A percentile compares a stretch with the other conserved stretches of the same genome.
Conservation (phyloP, 495 filamentous ascomycete genomes). For the Aspergillus olivimuriae region DNA sequence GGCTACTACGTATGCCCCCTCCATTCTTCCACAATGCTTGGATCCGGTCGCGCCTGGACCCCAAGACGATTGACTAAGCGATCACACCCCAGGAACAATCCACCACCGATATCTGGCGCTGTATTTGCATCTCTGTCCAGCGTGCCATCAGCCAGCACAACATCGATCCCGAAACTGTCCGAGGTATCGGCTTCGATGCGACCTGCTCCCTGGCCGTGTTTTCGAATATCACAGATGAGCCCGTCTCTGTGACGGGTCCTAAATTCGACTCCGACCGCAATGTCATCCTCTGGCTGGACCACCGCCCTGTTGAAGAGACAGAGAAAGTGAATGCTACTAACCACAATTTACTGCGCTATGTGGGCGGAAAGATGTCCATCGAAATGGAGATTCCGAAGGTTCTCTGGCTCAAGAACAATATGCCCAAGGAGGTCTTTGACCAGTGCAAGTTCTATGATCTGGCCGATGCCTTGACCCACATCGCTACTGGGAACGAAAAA, state of each 20-base stretch:
- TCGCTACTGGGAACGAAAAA: constrained; percentile 91
- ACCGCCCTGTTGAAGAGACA: constrained; percentile 84
- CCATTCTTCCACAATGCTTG: background rate
- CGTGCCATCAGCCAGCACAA: constrained; percentile 70
- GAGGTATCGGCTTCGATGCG: constrained; percentile 92
- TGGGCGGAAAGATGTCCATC: constrained; percentile 94
- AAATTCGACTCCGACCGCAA: constrained; percentile 83
- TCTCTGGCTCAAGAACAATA: constrained; percentile 94
- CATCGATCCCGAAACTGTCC: constrained; percentile 63
- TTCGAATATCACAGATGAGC: constrained; percentile 79
- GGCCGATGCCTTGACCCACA: constrained; percentile 85
- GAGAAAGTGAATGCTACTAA: constrained; percentile 84
- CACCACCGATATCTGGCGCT: constrained; percentile 89
- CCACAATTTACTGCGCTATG: constrained; percentile 90
- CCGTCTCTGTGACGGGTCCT: constrained; percentile 80
- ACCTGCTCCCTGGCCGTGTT: constrained; percentile 95
- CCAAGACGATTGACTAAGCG: too few species aligned
- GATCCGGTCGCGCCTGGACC: too few species aligned
- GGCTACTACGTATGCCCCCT: constrained; percentile 67
- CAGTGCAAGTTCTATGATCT: constrained; percentile 96
- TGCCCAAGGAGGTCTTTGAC: constrained; percentile 86
- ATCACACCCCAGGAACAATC: constrained; percentile 99
- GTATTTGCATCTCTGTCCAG: constrained; percentile 78
- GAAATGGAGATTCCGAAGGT: constrained; percentile 99
- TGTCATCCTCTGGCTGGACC: constrained; percentile 88